Conservation (phyloP, 176 grass and related monocot genomes). For the Carex littledalei region DNA sequence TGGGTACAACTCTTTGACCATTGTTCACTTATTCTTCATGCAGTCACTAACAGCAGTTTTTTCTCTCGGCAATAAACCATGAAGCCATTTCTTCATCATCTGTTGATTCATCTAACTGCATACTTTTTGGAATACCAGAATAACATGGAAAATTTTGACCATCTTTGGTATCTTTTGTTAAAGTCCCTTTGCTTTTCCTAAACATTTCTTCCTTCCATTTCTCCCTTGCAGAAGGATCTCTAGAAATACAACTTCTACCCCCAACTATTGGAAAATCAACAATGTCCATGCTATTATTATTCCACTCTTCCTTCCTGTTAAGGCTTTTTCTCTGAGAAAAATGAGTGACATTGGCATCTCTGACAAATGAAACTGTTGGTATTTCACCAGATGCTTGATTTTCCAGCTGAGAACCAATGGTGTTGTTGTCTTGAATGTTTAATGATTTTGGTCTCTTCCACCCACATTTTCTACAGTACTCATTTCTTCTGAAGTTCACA, state of each 20-base stretch:
- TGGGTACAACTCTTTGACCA: neutral
- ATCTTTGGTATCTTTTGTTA: neutral
- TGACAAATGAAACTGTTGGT: conserved; percentile 56
- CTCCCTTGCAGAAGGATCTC: conserved; percentile 43
- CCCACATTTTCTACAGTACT: conserved; percentile 61
- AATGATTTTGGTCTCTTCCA: conserved; percentile 88
- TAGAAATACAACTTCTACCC: conserved; percentile 45
- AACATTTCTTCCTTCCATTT: conserved; percentile 80
- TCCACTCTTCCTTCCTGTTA: conserved; percentile 34
- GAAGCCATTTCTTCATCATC: conserved; percentile 34
- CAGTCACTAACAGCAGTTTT: neutral
- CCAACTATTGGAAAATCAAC: conserved; percentile 65
- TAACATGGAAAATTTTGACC: neutral
- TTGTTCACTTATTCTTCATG: neutral
- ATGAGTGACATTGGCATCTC: conserved; percentile 31
- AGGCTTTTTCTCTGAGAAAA: conserved; percentile 24
- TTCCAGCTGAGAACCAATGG: neutral
- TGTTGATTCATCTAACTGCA: conserved; percentile 16
- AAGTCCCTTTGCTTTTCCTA: conserved; percentile 35
- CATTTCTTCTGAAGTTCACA: conserved; percentile 86
- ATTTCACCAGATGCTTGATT: conserved; percentile 33
- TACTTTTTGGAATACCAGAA: conserved; percentile 6
- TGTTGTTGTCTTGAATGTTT: conserved; percentile 37
- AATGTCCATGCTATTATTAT: conserved; percentile 10
- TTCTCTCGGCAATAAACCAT: conserved; percentile 29